Evolutionary conservation across 1,139 yeast species (phyloP), one percentile per base, ranked within the genome.

Genomic region (Saccharomycopsis hybrid): DNA sequence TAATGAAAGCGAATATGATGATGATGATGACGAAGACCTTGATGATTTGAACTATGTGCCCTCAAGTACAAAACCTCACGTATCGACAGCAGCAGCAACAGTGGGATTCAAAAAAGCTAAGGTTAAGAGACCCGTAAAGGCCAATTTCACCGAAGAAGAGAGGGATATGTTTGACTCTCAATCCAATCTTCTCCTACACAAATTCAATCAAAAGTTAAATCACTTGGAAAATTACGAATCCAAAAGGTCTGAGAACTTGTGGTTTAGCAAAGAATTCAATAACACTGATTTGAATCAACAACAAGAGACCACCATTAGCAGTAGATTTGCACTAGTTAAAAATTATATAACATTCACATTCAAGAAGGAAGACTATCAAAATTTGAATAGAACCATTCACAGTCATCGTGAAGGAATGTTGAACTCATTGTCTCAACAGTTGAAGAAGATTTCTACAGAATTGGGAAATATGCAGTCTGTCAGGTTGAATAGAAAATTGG

Each of bases 271-370:
- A 8, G 43, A 44, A 3, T 38, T 44, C 39, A 49, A 43, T 29
- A 40, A 44, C 18, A 38, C 46, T 1, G 24, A 18, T 28, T 27
- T 27, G 32, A 37, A 27, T 11, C 11, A 32, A 4, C 3, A 11
- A 18, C 3, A 29, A 9, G 11, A 13, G 7, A 29, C n/a, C 18
- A 30, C 42, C 3, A 49, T 48, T 2, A 42, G 44, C 24, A 53
- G 51, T 29, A 47, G 63, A 81, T 77, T 55, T 73, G 74, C 52
- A 65, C 74, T 58, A 70, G 69, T 50, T 76, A 77, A 55, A 75
- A 78, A 60, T 65, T 77, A 48, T 75, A 71, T 58, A 63, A 68
- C 43, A 59, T 79, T 48, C 35, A 46, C 48, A 3, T 41, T 49
- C 13, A 48, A 51, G 8, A 47, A 37, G 46, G 80, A 77, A 52